Evolutionary conservation across 208 protist species (phyloP).

Genomic region (Tritrichomonas foetus): DNA sequence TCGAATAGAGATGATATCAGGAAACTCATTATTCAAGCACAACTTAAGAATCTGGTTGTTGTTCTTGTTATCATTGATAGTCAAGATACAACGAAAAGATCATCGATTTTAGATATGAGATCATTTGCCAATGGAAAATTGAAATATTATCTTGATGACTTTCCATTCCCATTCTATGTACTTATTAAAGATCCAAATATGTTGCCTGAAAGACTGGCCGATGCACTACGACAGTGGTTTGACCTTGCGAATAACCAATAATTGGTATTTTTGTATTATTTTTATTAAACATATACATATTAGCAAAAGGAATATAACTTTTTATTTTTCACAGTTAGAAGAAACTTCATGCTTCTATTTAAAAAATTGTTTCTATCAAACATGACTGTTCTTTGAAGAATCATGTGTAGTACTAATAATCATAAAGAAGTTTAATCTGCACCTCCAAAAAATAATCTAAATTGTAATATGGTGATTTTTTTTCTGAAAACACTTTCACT

Average conservation of each 20-base stretch:
- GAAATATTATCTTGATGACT: slow-evolving; percentile 89
- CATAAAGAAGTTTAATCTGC: too few relatives aligned
- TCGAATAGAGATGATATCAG: not conserved
- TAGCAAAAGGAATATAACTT: too few relatives aligned
- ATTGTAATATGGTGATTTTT: too few relatives aligned
- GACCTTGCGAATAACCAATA: slow-evolving; percentile 60
- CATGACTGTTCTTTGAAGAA: too few relatives aligned
- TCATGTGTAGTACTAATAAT: too few relatives aligned
- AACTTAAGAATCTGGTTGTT: not conserved
- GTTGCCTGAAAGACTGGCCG: slow-evolving; percentile 87
- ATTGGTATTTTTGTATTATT: not conserved
- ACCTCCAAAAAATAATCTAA: too few relatives aligned
- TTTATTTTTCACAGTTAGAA: too few relatives aligned
- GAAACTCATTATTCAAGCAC: not conserved
- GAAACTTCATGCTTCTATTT: too few relatives aligned
- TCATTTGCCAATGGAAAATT: slow-evolving; percentile 63
- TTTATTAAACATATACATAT: too few relatives aligned
- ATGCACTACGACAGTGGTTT: slow-evolving; percentile 98
- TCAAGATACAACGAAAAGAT: not conserved
- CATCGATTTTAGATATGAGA: slow-evolving; percentile 51
- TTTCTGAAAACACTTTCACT: too few relatives aligned
- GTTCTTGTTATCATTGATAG: slow-evolving; percentile 46
- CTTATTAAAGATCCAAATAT: slow-evolving; percentile 86
- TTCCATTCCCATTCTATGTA: slow-evolving; percentile 99
- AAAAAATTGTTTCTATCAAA: too few relatives aligned